Conservation (phyloP, 352 stramenopile species). For the Plasmopara viticola region DNA sequence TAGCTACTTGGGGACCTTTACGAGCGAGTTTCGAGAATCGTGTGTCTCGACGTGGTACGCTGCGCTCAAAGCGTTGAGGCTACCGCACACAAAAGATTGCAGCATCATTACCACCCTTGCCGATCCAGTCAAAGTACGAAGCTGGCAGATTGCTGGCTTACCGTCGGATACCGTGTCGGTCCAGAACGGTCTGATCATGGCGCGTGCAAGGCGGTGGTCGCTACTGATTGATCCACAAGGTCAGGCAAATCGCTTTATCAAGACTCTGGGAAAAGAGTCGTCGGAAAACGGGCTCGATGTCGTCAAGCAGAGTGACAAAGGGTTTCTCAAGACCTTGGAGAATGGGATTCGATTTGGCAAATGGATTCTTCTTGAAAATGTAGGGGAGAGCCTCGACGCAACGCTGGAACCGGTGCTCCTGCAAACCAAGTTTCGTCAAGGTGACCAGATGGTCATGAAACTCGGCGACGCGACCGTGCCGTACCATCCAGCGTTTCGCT, state of each 20-base stretch:
- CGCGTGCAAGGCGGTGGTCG: conserved; percentile 82
- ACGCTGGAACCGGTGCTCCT: conserved; percentile 88
- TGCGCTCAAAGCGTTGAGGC: conserved; percentile 52
- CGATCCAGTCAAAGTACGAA: conserved; percentile 86
- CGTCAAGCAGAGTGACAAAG: conserved; percentile 76
- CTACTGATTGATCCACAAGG: conserved; percentile 90
- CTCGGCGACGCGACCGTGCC: conserved; percentile 88
- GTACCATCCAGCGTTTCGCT: conserved; percentile 87
- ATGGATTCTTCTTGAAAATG: conserved; percentile 88
- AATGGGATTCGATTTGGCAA: conserved; percentile 91
- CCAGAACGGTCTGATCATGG: conserved; percentile 93
- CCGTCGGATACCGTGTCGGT: conserved; percentile 87
- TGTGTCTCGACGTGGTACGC: conserved; percentile 83
- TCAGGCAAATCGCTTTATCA: conserved; percentile 92
- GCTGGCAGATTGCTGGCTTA: conserved; percentile 89
- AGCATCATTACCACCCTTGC: conserved; percentile 87
- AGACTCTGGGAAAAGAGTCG: conserved; percentile 85
- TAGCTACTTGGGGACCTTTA: conserved; percentile 92
- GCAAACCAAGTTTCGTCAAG: conserved; percentile 91
- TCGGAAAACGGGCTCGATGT: conserved; percentile 84
- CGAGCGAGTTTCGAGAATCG: conserved; percentile 86
- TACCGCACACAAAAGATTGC: conserved; percentile 80
- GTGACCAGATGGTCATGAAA: conserved; percentile 90
- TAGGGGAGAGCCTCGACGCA: conserved; percentile 82
- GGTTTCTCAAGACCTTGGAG: conserved; percentile 80